Base-by-base conservation (phyloP, 768 basidiomycete genomes). In the Strobilomyces dryophilus region DNA sequence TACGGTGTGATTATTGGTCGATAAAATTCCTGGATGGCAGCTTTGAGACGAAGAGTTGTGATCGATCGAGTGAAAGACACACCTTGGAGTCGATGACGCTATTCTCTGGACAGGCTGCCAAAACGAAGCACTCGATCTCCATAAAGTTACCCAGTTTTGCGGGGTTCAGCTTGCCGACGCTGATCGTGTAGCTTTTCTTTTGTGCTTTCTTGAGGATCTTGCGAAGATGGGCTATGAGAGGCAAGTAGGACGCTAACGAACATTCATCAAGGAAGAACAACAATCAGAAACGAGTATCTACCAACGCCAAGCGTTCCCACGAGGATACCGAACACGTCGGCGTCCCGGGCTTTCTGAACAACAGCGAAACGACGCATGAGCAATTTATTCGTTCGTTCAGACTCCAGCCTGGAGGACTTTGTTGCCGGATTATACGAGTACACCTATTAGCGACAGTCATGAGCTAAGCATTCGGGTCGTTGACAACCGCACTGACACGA, bases 41-140 rank as follows among this genome's bases (percentile, higher is more conserved):
- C 41, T 15, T 39, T 45, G 8, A 21, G 41, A 36, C 6, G n/a
- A 47, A n/a, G 8, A 10, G 40, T 6, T 18, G 17, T 12, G 17
- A 24, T n/a, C 1, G 4, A 17, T 24, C 41, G 15, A 21, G 15
- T 3, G 18, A 36, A 3, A 3, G 6, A 61, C 68, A 7, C 39
- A 79, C 86, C 73, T 87, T 88, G 5, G 83, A 77, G 20, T 90
- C 88, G 34, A 87, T 75, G 24, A 98, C 65, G 48, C 87, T 90
- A 60, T 95, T 95, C 67, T 99, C 95, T 0, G 87, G 88, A 69
- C 97, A 99, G 3, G 95, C 95, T 4, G 97, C 90, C 53, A 97
- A 77, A 17, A 98, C 87, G 63, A 93, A 98, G 62, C 94, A 95
- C 65, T 98, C 95, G 45, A 99, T 86, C 67, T 98, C 95, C 63